A percentile compares a stretch with the other conserved stretches of the same genome.
phyloP scores from a whole-genome alignment of 179 eudicot species.

The Drosera spatulata region DNA sequence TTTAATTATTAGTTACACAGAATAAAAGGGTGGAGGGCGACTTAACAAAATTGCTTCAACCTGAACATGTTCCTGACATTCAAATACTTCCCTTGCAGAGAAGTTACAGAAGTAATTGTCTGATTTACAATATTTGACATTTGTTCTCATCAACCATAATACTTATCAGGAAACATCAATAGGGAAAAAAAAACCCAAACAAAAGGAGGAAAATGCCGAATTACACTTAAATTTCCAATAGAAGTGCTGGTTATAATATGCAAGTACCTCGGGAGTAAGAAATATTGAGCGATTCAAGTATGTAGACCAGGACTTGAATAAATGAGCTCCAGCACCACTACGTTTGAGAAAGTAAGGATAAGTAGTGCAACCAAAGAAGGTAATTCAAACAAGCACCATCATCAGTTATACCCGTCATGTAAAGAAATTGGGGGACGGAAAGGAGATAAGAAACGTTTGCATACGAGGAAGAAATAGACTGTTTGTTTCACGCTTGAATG shows the following conservation, averaged over 20 bases:
- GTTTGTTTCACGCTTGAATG: no score
- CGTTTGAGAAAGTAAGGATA: conserved; percentile 11
- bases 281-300: conserved; percentile 79
- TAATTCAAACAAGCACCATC: background rate
- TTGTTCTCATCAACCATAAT: background rate
- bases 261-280: conserved; percentile 85
- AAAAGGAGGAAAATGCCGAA: background rate
- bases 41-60: no score
- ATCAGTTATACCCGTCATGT: no score
- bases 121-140: background rate
- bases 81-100: no score
- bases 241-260: background rate
- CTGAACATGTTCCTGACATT: no score
- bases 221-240: no score
- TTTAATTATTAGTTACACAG: no score
- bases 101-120: background rate
- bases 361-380: background rate
- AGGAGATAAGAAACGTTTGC: no score
- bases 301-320: conserved; percentile 87
- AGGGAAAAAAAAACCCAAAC: background rate
- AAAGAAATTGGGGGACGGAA: no score
- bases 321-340: conserved; percentile 96
- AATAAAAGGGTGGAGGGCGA: no score
- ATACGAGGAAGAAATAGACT: no score
- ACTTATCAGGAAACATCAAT: background rate